Conservation (phyloP, 495 filamentous ascomycete genomes). For the Hyaloscypha bicolor region DNA sequence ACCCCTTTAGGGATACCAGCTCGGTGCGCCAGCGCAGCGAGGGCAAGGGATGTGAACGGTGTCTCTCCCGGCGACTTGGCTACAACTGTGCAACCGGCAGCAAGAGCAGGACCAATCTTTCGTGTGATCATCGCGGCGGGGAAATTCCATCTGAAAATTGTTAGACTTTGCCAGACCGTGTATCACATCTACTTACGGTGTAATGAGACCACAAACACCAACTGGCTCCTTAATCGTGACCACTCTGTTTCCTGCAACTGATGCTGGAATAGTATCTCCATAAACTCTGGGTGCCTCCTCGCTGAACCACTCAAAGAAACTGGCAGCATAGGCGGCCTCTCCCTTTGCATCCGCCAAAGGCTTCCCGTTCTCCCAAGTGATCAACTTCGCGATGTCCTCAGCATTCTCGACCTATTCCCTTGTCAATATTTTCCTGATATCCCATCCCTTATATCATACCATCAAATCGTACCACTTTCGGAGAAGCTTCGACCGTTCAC, state of each 20-base stretch:
- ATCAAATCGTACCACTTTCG: constrained; percentile 90
- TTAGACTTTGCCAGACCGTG: neutral
- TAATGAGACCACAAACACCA: constrained; percentile 93
- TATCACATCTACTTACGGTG: constrained; percentile 51
- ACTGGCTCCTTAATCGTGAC: constrained; percentile 84
- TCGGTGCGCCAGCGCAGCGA: constrained; percentile 79
- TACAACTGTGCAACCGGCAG: constrained; percentile 82
- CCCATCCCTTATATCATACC: constrained; percentile 32
- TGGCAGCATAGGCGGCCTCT: constrained; percentile 72
- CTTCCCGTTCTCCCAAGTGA: constrained; percentile 86
- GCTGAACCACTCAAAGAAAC: constrained; percentile 82
- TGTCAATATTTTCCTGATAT: constrained; percentile 11
- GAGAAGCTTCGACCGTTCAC: constrained; percentile 80
- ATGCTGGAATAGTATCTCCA: constrained; percentile 75
- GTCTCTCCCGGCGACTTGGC: constrained; percentile 86
- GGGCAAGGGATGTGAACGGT: constrained; percentile 78
- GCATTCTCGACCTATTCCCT: constrained; percentile 70
- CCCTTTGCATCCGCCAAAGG: constrained; percentile 71
- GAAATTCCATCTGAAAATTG: constrained; percentile 75
- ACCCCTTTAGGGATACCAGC: constrained; percentile 86
- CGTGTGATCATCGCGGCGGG: constrained; percentile 91
- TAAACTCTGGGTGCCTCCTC: constrained; percentile 75
- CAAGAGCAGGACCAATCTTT: constrained; percentile 84
- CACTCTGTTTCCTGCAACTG: constrained; percentile 70
- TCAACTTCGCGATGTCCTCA: constrained; percentile 86